A percentile compares a stretch with the other conserved stretches of the same genome.
These are phyloP conservation scores for Carpinus fangiana DNA, from an alignment of 306 rosid genomes.

Conservation along the genomic window DNA sequence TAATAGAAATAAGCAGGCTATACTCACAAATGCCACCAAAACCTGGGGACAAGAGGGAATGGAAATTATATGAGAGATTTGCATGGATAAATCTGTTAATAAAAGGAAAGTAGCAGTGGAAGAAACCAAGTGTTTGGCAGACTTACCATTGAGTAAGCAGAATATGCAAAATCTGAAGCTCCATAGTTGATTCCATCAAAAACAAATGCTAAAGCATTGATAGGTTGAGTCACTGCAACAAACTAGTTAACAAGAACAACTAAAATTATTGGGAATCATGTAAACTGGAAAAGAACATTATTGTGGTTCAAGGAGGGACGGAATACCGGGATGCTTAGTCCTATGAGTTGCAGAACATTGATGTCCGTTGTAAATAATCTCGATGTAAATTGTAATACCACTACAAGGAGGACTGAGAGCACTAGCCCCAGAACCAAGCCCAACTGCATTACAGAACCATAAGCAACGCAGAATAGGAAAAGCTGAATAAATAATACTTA, in stretches of 20 bases:
- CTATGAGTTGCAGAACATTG: constrained; percentile 65
- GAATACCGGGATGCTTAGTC: constrained; percentile 79
- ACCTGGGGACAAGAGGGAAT: constrained; percentile 42
- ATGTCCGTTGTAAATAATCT: constrained; percentile 68
- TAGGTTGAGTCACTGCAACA: constrained; percentile 88
- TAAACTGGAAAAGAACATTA: background rate
- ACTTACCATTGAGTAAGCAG: constrained; percentile 91
- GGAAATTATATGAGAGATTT: background rate
- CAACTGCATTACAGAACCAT: constrained; percentile 54
- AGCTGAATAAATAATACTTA: background rate
- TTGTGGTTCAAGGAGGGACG: background rate
- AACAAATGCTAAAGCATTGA: constrained; percentile 88
- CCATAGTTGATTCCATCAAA: constrained; percentile 98
- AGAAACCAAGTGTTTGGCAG: background rate
- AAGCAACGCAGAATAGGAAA: background rate
- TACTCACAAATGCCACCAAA: constrained; percentile 81
- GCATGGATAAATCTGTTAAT: background rate
- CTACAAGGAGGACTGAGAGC: constrained; percentile 69
- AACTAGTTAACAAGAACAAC: constrained; percentile 49
- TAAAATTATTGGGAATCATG: background rate
- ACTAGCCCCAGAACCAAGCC: constrained; percentile 72
- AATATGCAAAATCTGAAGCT: constrained; percentile 95
- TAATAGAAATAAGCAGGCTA: constrained; percentile 59
- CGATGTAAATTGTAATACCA: constrained; percentile 72
- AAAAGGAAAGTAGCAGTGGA: background rate